Evolutionary conservation across 176 grass and related monocot species (phyloP).

Genomic region (Eleusine coracana): DNA sequence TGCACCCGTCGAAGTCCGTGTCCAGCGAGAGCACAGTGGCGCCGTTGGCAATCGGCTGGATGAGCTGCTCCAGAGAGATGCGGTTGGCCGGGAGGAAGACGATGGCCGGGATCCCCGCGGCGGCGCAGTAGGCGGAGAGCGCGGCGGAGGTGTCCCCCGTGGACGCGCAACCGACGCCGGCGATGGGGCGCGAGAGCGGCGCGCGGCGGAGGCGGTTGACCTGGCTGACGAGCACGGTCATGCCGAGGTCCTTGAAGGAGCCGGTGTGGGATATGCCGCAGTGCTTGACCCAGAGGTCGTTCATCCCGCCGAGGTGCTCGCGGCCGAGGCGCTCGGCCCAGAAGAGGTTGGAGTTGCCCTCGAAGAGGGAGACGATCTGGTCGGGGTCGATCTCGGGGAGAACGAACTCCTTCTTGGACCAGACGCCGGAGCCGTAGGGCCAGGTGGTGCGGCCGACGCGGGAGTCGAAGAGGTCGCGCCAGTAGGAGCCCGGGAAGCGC

Average conservation of each 20-base stretch:
- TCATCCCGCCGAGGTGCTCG: slow-evolving; percentile 91
- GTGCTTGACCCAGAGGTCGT: slow-evolving; percentile 98
- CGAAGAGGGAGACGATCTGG: slow-evolving; percentile 94
- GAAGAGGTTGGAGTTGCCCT: slow-evolving; percentile 99
- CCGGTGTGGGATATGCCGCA: slow-evolving; percentile 99
- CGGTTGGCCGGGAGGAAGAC: slow-evolving; percentile 85
- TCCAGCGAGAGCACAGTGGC: slow-evolving; percentile 92
- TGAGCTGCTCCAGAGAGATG: slow-evolving; percentile 89
- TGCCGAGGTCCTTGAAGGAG: slow-evolving; percentile 98
- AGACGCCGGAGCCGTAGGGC: slow-evolving; percentile 97
- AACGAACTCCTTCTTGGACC: slow-evolving; percentile 99
- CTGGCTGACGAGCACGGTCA: slow-evolving; percentile 97
- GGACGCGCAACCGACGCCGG: slow-evolving; percentile 83
- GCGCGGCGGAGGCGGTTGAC: slow-evolving; percentile 82
- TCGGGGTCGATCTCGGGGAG: slow-evolving; percentile 83
- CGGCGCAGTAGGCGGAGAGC: slow-evolving; percentile 86
- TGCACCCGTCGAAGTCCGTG: slow-evolving; percentile 92
- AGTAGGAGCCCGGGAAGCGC: slow-evolving; percentile 74
- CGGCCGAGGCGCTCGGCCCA: slow-evolving; percentile 90
- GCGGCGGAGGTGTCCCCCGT: slow-evolving; percentile 96
- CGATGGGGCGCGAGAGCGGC: slow-evolving; percentile 80
- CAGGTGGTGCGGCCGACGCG: slow-evolving; percentile 81
- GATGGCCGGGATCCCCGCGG: slow-evolving; percentile 84
- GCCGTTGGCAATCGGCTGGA: slow-evolving; percentile 92
- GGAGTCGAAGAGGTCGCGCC: slow-evolving; percentile 86